Evolutionary conservation across 2,329 filamentous ascomycete species (phyloP).

Genomic region (Myrmaecium sp.): DNA sequence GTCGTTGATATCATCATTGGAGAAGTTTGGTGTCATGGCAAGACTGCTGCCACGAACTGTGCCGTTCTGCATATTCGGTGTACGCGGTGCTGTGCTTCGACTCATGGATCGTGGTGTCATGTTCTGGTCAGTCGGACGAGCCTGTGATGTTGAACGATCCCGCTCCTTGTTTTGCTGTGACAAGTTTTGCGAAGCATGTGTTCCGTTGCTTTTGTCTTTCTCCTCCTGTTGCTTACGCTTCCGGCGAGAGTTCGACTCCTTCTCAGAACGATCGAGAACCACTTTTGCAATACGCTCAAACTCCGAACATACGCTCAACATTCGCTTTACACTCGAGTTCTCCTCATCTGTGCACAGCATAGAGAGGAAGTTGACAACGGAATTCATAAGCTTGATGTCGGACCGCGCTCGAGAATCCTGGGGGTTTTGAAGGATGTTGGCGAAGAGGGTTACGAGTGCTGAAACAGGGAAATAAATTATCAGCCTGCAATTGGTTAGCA

Average conservation of each 20-base stretch:
- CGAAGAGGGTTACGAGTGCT: slow-evolving; percentile 83
- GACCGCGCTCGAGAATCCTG: slow-evolving; percentile 75
- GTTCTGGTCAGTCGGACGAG: too few species aligned
- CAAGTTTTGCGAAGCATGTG: slow-evolving; percentile 13
- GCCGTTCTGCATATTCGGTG: too few species aligned
- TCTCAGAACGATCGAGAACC: slow-evolving; percentile 81
- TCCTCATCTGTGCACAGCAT: slow-evolving; percentile 80
- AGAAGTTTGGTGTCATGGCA: too few species aligned
- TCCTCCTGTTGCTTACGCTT: slow-evolving; percentile 65
- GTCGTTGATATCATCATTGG: too few species aligned
- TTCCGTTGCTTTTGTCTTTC: too few species aligned
- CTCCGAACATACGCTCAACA: slow-evolving; percentile 87
- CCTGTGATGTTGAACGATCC: too few species aligned
- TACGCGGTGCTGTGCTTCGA: too few species aligned
- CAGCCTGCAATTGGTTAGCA: slow-evolving; percentile 38
- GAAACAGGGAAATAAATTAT: slow-evolving; percentile 95
- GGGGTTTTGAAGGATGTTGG: slow-evolving; percentile 91
- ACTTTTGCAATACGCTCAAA: slow-evolving; percentile 88
- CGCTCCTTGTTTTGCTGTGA: slow-evolving; percentile 7
- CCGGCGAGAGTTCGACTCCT: slow-evolving; percentile 59
- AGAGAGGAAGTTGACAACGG: slow-evolving; percentile 82
- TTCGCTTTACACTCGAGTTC: slow-evolving; percentile 79
- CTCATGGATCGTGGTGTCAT: too few species aligned
- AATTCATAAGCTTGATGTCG: slow-evolving; percentile 78
- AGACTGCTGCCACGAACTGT: too few species aligned